Evolutionary conservation across 2,329 filamentous ascomycete genomes (phyloP), one percentile per base, ranked within the genome.

Genomic region (Talaromyces sp.): DNA sequence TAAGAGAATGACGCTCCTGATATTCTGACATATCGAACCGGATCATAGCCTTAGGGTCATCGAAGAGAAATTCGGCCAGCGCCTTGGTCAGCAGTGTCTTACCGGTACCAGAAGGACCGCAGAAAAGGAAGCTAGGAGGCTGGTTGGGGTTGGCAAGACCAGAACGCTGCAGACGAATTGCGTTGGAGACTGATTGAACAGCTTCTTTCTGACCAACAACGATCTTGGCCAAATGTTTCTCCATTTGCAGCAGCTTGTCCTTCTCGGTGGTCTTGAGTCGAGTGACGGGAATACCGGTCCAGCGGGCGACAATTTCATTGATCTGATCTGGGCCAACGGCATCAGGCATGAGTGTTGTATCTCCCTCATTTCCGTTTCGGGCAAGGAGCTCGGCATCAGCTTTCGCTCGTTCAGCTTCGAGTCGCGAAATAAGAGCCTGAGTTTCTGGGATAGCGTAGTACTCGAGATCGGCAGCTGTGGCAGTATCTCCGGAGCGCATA

Each of bases 21-120:
- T 99, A 99, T 79, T 99, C 95, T 5, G 94, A 98, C 95, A 99
- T 99, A 77, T 99, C 95, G 81, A 99, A 96, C 45, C 95, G 90
- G 72, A 99, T 97, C 95, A 99, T 98, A 39, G 94, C 84, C 82
- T 97, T 97, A 31, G 94, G 82, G 71, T 99, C 95, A 75, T 99
- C 95, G 81, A 99, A 99, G 33, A 99, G 84, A 83, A 99, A 99
- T 78, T 99, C 95, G 58, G 95, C 95, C 66, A 99, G 85, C 16
- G 94, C 95, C 80, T 99, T 99, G 69, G 94, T 98, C 65, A 99
- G 88, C 22, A 99, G 84, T 19, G 95, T 99, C 82, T 99, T 99
- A 84, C 95, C 95, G 13, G 95, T 99, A 83, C 95, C 95, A 0
- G 94, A 98, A 14, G 95, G 95, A 83, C 95, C 95, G 74, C 95